Base-by-base conservation (phyloP, 2,329 filamentous ascomycete genomes). In the Alternaria sp. region DNA sequence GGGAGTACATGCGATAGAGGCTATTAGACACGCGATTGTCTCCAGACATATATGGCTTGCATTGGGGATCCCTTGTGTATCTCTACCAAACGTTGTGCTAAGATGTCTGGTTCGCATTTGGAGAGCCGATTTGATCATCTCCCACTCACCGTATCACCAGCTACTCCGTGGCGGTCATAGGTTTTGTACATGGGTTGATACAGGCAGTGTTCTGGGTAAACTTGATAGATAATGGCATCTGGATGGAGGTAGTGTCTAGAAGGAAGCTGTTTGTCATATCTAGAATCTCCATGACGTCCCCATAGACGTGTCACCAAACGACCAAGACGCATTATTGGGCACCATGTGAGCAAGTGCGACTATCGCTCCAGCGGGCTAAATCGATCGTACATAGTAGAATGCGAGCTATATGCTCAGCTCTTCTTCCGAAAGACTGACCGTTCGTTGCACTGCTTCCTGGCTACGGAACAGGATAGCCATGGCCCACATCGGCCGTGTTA, bases 391-490 rank as follows among this genome's bases (percentile, higher is more conserved):
- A 14, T 14, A 7, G 20, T 39, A 52, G 24, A 30, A 20, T 22
- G 9, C 43, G 18, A 43, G 36, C n/a, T 47, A 9, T 34, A 51
- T n/a, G 22, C 43, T 53, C 54, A 57, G 58, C 58, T 48, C 42
- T 18, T 39, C 22, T 51, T 44, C 20, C 53, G 47, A 38, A 28
- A 34, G 20, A 56, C 30, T 30, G 47, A 41, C 32, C 43, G 47
- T 36, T 28, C 11, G 54, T 57, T 43, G 30, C 36, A 53, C 54
- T 52, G 54, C 42, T 16, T 57, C 12, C 47, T 32, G 36, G 22
- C 32, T 26, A 44, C 41, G 18, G 18, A 38, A 28, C 41, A 34
- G 14, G 14, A 43, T 48, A 5, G 26, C 36, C 7, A 38, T 47
- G 14, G 18, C 34, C 20, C 47, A 41, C 30, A 9, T 39, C 48